Evolutionary conservation across 2,329 filamentous ascomycete species (phyloP).

Genomic region (Aspergillus unguis): DNA sequence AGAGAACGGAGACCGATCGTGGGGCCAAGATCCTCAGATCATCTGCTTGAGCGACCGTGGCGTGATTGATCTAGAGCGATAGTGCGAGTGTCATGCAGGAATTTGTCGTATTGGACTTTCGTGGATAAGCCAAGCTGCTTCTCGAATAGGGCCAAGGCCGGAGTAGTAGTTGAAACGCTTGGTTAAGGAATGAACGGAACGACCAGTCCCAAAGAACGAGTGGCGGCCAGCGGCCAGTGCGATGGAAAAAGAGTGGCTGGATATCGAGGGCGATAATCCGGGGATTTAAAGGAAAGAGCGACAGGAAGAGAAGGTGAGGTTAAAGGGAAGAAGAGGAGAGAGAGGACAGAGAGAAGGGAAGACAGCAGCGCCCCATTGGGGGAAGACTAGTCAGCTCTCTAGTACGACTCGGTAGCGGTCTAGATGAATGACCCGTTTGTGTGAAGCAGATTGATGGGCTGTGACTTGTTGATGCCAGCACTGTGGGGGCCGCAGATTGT

Average conservation of each 20-base stretch:
- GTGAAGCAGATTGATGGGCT: neutral
- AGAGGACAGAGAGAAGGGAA: neutral
- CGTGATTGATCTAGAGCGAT: neutral
- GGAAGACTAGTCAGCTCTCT: neutral
- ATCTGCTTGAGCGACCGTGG: constrained; percentile 1
- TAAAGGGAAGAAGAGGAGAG: constrained; percentile 5
- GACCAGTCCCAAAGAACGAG: constrained; percentile 20
- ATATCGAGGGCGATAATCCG: constrained; percentile 11
- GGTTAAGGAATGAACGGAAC: constrained; percentile 29
- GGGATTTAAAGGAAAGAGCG: constrained; percentile 14
- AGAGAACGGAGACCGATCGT: neutral
- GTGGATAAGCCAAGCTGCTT: too few relatives aligned
- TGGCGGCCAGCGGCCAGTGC: constrained; percentile 24
- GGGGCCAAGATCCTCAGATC: neutral
- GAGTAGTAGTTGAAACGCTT: constrained; percentile 1
- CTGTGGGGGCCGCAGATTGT: constrained; percentile 2
- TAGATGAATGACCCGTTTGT: neutral
- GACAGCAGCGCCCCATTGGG: constrained; percentile 16
- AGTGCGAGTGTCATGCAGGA: neutral
- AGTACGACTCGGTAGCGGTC: constrained; percentile 5
- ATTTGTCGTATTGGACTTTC: too few relatives aligned
- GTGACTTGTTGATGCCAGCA: neutral
- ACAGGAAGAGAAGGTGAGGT: constrained; percentile 2
- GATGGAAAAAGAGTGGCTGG: constrained; percentile 14
- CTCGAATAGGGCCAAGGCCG: neutral